Base-by-base conservation (phyloP, 768 basidiomycete genomes). In the Gloeostereum incarnatum region DNA sequence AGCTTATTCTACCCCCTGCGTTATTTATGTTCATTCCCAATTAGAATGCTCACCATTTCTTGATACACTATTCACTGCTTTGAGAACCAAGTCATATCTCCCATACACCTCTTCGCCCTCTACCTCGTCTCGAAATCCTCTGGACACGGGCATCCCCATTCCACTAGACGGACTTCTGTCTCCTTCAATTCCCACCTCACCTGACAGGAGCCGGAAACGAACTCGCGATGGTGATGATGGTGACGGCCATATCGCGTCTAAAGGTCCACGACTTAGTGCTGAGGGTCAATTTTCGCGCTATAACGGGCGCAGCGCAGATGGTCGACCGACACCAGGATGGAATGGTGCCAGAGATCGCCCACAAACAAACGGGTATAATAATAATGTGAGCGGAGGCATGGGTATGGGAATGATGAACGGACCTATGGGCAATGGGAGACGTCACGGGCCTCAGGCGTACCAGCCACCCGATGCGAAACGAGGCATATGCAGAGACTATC, bases 401-500 rank as follows among this genome's bases (percentile, higher is more conserved):
- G n/a, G n/a, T n/a, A n/a, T n/a, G n/a, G n/a, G n/a, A n/a, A n/a
- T n/a, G n/a, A n/a, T n/a, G n/a, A n/a, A n/a, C n/a, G n/a, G n/a
- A n/a, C n/a, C n/a, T 31, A 58, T 61, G 59, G 54, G 47, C 24
- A 36, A 51, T 48, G 44, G 40, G 39, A 32, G 43, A 43, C 30
- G 58, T 62, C 58, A 64, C 63, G 63, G 78, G 44, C 69, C 66
- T 20, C 65, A 68, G 23, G 65, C 66, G 5, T 86, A 87, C 50
- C 74, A 73, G 38, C 81, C 80, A 21, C 81, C 77, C 50, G 83
- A 81, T 46, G 79, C 78, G 53, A 75, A 74, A 44, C 71, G 78
- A 46, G 85, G 85, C 9, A 73, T 83, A 44, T 97, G 92, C 63
- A 74, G 84, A 43, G 91, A 97, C 59, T 97, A 94, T 56, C 79